Base-by-base conservation (phyloP, 345 rosid genomes). In the Euphorbia lathyris region DNA sequence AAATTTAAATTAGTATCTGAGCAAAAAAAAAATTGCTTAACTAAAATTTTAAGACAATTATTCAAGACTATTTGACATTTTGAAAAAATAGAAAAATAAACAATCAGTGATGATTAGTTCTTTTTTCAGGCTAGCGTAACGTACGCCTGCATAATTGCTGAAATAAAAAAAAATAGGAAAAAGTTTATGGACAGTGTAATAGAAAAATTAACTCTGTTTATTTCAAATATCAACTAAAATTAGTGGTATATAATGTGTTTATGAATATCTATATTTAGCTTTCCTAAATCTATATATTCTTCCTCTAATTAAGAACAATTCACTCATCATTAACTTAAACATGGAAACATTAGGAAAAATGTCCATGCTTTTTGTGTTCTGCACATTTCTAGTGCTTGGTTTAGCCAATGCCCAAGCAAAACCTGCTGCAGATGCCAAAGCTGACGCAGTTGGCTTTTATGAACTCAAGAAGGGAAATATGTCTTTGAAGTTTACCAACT, bases 381-480 rank as follows among this genome's bases (percentile, higher is more conserved):
- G 71, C 53, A 23, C 52, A 32, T 27, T 67, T 9, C 6, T 67
- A 9, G 62, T 16, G 20, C 19, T 50, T 12, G 67, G 38, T 0
- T 67, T 59, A 23, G 76, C 9, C 23, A 61, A 48, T 62, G 68
- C 38, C 32, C 9, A 1, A 20, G 52, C 51, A 26, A 53, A 53
- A 3, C 58, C 27, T 6, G 26, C 26, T 55, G 16, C 27, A 22
- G 1, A 55, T 22, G 13, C 58, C 9, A 55, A 55, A 55, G 17
- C 32, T 22, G 26, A 56, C 4, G 53, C 78, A 22, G 65, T 80
- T 20, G 87, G 79, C 9, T 57, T 84, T 43, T 95, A 83, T 75
- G 93, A 88, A 80, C 84, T 92, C 38, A 87, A 84, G 75, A 85
- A 82, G 67, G 96, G 92, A 25, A 79, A 88, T 42, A 25, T 92